These are phyloP conservation scores for Platismatia glauca DNA, from an alignment of 495 filamentous ascomycete species.

Conservation along the genomic window DNA sequence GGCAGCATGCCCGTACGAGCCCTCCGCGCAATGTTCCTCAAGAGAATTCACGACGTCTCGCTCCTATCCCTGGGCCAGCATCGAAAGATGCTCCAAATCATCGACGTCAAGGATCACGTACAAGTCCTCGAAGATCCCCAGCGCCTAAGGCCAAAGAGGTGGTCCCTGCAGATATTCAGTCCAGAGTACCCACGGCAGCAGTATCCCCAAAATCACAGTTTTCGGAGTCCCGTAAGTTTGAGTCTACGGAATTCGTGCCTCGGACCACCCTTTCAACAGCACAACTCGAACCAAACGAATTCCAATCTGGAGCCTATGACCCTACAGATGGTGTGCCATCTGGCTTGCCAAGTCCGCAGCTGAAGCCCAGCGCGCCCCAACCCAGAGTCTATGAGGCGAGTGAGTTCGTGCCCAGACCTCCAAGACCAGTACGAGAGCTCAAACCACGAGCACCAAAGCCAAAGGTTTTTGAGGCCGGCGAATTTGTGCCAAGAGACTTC, in stretches of 20 bases:
- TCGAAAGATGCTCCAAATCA: not conserved
- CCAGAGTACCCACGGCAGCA: not conserved
- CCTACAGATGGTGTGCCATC: not conserved
- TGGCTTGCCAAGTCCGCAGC: not conserved
- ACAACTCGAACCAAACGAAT: not conserved
- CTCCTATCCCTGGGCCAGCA: not conserved
- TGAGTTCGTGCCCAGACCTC: constrained; percentile 9
- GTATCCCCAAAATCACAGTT: not conserved
- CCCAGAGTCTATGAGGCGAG: constrained; percentile 5
- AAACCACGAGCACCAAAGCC: constrained; percentile 11
- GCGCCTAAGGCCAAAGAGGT: not conserved
- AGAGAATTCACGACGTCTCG: not conserved
- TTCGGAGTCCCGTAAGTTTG: not conserved
- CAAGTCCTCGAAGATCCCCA: not conserved
- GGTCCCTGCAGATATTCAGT: not conserved
- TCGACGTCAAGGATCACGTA: not conserved
- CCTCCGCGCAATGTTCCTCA: constrained; percentile 8
- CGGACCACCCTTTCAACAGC: not conserved
- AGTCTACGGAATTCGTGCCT: not conserved
- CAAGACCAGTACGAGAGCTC: not conserved
- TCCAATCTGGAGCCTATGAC: not conserved
- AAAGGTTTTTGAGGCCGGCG: constrained; percentile 7
- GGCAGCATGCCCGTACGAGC: constrained; percentile 4
- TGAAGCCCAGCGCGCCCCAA: not conserved
- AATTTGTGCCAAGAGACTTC: constrained; percentile 8